These are phyloP conservation scores for Plasmodium relictum DNA, from an alignment of 169 alveolate species.

Conservation along the genomic window DNA sequence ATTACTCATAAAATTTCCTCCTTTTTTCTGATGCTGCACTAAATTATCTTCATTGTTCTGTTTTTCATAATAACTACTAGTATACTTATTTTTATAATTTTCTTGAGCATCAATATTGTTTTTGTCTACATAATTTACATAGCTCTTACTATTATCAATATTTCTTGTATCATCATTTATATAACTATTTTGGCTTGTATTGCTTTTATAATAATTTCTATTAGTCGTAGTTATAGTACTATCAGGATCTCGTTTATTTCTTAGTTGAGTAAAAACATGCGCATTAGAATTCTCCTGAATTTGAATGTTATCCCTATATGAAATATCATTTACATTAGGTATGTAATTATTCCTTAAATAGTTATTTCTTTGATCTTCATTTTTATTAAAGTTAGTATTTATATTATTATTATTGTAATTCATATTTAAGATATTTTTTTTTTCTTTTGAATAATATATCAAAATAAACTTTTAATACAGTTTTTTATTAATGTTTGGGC, in stretches of 20 bases:
- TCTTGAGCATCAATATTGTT: slow-evolving; percentile 12
- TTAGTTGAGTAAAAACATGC: slow-evolving; percentile 36
- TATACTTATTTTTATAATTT: slow-evolving; percentile 33
- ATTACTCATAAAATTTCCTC: slow-evolving; percentile 8
- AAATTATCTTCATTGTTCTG: slow-evolving; percentile 11
- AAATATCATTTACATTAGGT: slow-evolving; percentile 25
- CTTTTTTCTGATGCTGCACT: slow-evolving; percentile 52
- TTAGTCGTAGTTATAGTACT: neutral
- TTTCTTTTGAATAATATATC: neutral
- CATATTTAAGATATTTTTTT: slow-evolving; percentile 16
- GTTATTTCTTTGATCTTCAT: slow-evolving; percentile 30
- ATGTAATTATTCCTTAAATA: slow-evolving; percentile 35
- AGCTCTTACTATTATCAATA: slow-evolving; percentile 5
- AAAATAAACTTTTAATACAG: neutral
- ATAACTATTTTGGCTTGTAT: slow-evolving; percentile 12
- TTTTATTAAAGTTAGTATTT: slow-evolving; percentile 13
- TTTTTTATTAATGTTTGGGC: neutral
- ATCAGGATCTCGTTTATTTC: slow-evolving; percentile 52
- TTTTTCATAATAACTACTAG: slow-evolving; percentile 31
- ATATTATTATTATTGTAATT: slow-evolving; percentile 33
- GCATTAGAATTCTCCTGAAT: slow-evolving; percentile 19
- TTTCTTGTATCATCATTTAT: slow-evolving; percentile 16
- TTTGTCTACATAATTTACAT: slow-evolving; percentile 29
- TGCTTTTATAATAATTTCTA: slow-evolving; percentile 9
- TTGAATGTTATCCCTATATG: slow-evolving; percentile 9